These are phyloP conservation scores for Ambrosiella xylebori DNA, from an alignment of 2,329 filamentous ascomycete genomes.

Conservation along the genomic window DNA sequence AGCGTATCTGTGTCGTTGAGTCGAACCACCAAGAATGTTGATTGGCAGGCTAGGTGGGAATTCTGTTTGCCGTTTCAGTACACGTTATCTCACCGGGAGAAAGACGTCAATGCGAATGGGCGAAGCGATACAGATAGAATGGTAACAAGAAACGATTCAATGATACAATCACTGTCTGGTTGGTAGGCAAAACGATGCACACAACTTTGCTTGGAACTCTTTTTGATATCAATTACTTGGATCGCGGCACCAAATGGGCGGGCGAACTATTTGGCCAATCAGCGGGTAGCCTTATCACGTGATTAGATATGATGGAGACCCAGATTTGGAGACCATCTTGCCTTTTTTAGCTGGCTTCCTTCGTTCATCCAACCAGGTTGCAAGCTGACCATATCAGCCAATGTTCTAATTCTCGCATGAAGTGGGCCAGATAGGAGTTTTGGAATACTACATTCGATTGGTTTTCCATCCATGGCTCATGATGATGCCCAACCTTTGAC, in stretches of 20 bases:
- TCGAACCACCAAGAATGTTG: background rate
- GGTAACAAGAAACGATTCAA: slow-evolving; percentile 1
- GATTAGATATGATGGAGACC: slow-evolving; percentile 2
- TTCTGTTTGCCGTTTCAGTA: background rate
- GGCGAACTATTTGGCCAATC: slow-evolving; percentile 5
- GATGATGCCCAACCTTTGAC: background rate
- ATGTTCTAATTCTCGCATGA: background rate
- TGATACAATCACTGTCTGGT: slow-evolving; percentile 9
- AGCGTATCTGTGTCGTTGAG: background rate
- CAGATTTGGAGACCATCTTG: slow-evolving; percentile 1
- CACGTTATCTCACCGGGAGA: too few relatives aligned
- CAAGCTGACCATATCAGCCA: background rate
- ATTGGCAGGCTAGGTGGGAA: background rate
- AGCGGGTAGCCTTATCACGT: slow-evolving; percentile 7
- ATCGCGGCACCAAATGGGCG: slow-evolving; percentile 3
- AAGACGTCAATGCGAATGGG: background rate
- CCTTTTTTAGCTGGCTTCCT: slow-evolving; percentile 1
- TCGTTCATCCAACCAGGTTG: background rate
- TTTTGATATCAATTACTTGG: background rate
- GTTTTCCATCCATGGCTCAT: background rate
- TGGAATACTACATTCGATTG: background rate
- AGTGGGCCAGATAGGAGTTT: background rate
- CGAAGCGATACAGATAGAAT: background rate
- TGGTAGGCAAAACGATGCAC: slow-evolving; percentile 1
- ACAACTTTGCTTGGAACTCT: background rate